Conservation (phyloP, 1,284 basidiomycete species). For the Moniliella sp. region DNA sequence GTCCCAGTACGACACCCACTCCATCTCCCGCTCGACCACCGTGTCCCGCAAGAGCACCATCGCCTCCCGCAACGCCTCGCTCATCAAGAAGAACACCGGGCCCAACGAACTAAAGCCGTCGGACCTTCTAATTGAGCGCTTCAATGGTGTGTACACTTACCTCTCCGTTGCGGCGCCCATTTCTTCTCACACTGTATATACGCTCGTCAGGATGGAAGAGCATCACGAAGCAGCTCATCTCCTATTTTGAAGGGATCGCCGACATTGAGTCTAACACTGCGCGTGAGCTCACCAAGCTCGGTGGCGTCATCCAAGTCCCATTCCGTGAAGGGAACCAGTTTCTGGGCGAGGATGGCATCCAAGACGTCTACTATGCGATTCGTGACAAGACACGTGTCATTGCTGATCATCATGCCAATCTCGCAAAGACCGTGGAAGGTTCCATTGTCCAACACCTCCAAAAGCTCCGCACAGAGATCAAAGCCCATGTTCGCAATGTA, state of each 20-base stretch:
- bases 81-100: constrained; percentile 37
- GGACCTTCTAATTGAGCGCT: constrained; percentile 82
- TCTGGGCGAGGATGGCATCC: constrained; percentile 30
- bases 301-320: constrained; percentile 91
- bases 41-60: too few relatives aligned
- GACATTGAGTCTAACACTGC: constrained; percentile 55
- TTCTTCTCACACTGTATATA: neutral
- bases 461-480: constrained; percentile 79
- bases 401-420: constrained; percentile 85
- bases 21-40: too few relatives aligned
- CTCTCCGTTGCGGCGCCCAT: too few relatives aligned
- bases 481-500: constrained; percentile 88
- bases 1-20: constrained; percentile 24
- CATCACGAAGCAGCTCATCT: constrained; percentile 45
- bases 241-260: constrained; percentile 44
- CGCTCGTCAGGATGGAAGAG: constrained; percentile 71
- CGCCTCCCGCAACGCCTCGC: constrained; percentile 33
- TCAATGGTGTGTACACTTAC: constrained; percentile 22
- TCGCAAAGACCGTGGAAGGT: constrained; percentile 83
- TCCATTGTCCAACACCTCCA: constrained; percentile 94
- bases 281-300: constrained; percentile 77
- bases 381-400: constrained; percentile 73
- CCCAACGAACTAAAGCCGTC: constrained; percentile 69
- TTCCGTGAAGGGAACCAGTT: constrained; percentile 63
- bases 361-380: constrained; percentile 83